Base-by-base conservation (phyloP, 495 filamentous ascomycete genomes). In the Aspergillus steynii region DNA sequence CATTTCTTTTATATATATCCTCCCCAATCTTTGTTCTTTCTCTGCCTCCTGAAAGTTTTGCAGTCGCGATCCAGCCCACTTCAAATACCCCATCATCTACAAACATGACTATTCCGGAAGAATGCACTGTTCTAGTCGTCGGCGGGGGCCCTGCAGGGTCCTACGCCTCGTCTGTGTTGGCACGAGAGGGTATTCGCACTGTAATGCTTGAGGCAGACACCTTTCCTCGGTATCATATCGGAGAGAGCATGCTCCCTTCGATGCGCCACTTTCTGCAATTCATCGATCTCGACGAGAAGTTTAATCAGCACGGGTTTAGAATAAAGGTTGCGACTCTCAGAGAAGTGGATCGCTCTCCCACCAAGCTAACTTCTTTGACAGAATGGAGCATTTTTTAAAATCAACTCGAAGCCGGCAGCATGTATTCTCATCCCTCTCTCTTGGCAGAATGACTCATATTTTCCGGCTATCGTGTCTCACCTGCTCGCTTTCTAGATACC, bases 401-500 rank as follows among this genome's bases (percentile, higher is more conserved):
- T 62, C 3, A 57, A 62, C 28, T 37, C 37, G 0, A 14, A 52
- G 25, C 46, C 49, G 0, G 49, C 57, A 69, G 65, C 50, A 42
- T 42, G 37, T 42, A 42, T 1, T 42, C 14, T 14, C 14, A 14
- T 12, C 9, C 10, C 31, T 34, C 9, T 34, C 5, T 7, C 31
- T 34, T 34, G 9, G 31, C 31, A 3, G 9, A 9, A 9, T 9
- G 31, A 34, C 5, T 7, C 5, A 34, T 20, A 34, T 42, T 1
- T 42, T 42, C 20, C 20, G 1, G 37, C 2, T 4, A 15, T 12
- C 5, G 6, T 42, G 4, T 14, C 37, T 42, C 1, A 15, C 12
- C 3, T 26, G 6, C 3, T 8, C 14, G 3, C 9, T 52, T 10
- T 32, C 2, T n/a, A 70, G 77, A 74, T 56, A 85, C 82, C 27